Base-by-base conservation (phyloP, 2,329 filamentous ascomycete species). In the Colletotrichum sp. region DNA sequence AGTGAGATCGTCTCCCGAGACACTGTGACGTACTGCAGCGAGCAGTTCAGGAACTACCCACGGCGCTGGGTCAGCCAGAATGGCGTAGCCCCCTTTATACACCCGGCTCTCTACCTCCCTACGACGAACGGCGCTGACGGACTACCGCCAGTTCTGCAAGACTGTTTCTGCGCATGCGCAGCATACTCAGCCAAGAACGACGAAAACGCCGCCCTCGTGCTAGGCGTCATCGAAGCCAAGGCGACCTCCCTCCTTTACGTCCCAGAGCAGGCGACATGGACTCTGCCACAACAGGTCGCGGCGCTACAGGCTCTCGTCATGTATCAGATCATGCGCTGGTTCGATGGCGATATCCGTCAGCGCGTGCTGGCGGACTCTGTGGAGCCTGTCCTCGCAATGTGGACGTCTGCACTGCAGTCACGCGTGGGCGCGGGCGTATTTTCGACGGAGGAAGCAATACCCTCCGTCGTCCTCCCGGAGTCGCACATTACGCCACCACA, bases 31-130 rank as follows among this genome's bases (percentile, higher is more conserved):
- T 78, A 78, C 69, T 75, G 75, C 69, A 78, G 52, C 30, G 77
- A 78, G 61, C 77, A 78, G 69, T 78, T 77, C 26, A 43, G 72
- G 9, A 55, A 34, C 43, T 82, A 80, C 78, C 78, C 82, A 5
- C 48, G 57, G 6, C 71, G 81, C 24, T 83, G 82, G 81, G 70
- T 81, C 18, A 38, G 71, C 60, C 75, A 75, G 24, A 75, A 78
- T 55, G 78, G 76, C 18, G 79, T 80, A 30, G 79, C 78, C 55
- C 80, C 80, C 3, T 79, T 84, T 18, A 80, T 83, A 57, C 82
- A 84, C 64, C 61, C 75, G 4, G 71, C 75, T 2, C 78, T 84
- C 2, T 83, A 82, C 55, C 61, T 77, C 16, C 65, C 77, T 28
- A 69, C 71, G 43, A 71, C 67, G 9, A 68, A 64, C 67, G 74